phyloP scores from a whole-genome alignment of 148 eudicot species.

The Vaccinium darrowii region DNA sequence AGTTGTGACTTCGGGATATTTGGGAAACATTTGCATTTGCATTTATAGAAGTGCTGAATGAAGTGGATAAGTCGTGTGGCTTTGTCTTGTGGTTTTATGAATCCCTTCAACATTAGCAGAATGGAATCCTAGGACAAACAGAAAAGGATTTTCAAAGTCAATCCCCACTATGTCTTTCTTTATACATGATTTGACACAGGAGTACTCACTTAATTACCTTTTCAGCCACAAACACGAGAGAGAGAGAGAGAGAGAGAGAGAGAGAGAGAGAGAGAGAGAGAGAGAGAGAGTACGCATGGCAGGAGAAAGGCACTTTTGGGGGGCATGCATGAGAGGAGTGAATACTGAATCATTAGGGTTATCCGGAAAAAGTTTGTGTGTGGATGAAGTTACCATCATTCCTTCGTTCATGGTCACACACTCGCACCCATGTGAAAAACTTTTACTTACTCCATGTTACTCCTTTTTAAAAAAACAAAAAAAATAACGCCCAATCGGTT shows the following conservation, averaged over 20 bases:
- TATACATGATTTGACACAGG: background rate
- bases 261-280: background rate
- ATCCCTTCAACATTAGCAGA: background rate
- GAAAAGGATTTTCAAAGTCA: background rate
- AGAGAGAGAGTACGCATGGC: background rate
- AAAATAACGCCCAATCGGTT: no score
- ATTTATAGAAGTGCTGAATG: background rate
- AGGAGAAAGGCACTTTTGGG: background rate
- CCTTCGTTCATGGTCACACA: background rate
- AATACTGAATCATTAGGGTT: background rate
- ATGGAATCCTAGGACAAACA: slow-evolving; percentile 6
- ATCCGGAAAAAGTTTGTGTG: background rate
- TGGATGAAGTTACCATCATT: slow-evolving; percentile 17
- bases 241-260: background rate
- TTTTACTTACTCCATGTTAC: no score
- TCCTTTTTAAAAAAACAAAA: no score
- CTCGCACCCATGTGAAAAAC: background rate
- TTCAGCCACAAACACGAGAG: background rate
- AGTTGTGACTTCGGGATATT: background rate
- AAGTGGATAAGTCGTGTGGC: background rate
- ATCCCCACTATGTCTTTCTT: background rate
- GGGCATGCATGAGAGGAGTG: background rate
- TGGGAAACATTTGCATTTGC: background rate
- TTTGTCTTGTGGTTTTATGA: background rate
- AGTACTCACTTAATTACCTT: no score